A percentile compares a stretch with the other conserved stretches of the same genome.
phyloP scores from a whole-genome alignment of 2,329 filamentous ascomycete species.

The Penicillium nordicum region DNA sequence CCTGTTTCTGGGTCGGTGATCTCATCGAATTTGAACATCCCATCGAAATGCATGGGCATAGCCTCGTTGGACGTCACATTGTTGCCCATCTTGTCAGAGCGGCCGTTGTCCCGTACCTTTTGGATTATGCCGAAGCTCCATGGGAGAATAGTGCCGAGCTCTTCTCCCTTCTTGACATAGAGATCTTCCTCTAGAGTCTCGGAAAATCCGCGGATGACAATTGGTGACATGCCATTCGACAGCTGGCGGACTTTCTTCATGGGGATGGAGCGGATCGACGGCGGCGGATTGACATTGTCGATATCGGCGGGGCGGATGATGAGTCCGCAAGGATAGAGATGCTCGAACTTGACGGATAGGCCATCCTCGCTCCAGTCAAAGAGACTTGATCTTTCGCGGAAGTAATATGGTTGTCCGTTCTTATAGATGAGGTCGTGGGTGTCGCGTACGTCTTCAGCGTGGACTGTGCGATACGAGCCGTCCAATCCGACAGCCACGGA shows the following conservation, averaged over 20 bases:
- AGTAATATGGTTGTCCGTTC: conserved; percentile 48
- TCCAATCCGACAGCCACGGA: conserved; percentile 31
- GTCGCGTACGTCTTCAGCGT: conserved; percentile 26
- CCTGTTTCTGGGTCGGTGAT: conserved; percentile 37
- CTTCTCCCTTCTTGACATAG: conserved; percentile 47
- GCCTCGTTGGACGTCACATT: conserved; percentile 54
- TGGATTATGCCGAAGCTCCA: conserved; percentile 55
- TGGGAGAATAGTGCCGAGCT: conserved; percentile 48
- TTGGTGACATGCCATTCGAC: conserved; percentile 51
- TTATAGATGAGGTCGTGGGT: conserved; percentile 49
- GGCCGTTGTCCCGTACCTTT: conserved; percentile 51
- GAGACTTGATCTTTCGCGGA: conserved; percentile 49
- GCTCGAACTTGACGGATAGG: conserved; percentile 40
- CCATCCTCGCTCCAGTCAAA: conserved; percentile 42
- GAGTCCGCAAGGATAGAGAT: conserved; percentile 44
- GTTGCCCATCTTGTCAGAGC: conserved; percentile 46
- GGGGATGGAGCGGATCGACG: conserved; percentile 22
- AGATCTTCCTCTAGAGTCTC: conserved; percentile 46
- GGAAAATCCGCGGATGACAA: conserved; percentile 53
- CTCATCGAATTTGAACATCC: conserved; percentile 54
- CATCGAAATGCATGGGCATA: conserved; percentile 59
- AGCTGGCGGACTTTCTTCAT: conserved; percentile 37
- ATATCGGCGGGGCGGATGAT: conserved; percentile 24
- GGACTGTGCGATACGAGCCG: conserved; percentile 25
- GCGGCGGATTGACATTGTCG: conserved; percentile 20